These are phyloP conservation scores for Leishmania tropica DNA, from an alignment of 208 protist genomes.

Conservation along the genomic window DNA sequence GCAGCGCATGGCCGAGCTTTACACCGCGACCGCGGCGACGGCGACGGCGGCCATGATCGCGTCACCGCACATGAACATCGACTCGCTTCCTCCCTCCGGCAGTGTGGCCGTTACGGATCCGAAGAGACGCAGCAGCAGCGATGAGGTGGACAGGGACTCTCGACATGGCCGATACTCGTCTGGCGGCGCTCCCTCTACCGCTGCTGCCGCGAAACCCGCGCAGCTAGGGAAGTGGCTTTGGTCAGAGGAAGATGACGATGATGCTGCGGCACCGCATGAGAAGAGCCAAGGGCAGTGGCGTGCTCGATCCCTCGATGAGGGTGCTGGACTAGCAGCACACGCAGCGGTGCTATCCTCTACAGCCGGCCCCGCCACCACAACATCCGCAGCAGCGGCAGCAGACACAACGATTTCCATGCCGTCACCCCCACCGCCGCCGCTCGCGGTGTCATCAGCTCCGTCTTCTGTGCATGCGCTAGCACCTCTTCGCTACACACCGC, in stretches of 20 bases:
- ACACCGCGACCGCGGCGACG: neutral
- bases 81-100: neutral
- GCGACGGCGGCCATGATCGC: neutral
- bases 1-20: constrained; percentile 10
- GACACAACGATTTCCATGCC: neutral
- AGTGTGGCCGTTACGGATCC: neutral
- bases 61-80: neutral
- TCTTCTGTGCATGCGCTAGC: neutral
- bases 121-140: neutral
- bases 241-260: constrained; percentile 1
- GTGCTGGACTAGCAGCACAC: neutral
- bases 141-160: neutral
- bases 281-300: neutral
- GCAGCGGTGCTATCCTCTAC: neutral
- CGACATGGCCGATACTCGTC: no score
- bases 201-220: neutral
- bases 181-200: neutral
- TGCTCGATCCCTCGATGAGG: neutral
- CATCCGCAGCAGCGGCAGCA: constrained; percentile 2
- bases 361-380: neutral
- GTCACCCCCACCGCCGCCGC: neutral
- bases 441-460: neutral
- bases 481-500: neutral
- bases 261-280: neutral
- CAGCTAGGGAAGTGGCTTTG: neutral